Evolutionary conservation across 306 rosid species (phyloP), one percentile per base, ranked within the genome.

Genomic region (Mucuna pruriens): DNA sequence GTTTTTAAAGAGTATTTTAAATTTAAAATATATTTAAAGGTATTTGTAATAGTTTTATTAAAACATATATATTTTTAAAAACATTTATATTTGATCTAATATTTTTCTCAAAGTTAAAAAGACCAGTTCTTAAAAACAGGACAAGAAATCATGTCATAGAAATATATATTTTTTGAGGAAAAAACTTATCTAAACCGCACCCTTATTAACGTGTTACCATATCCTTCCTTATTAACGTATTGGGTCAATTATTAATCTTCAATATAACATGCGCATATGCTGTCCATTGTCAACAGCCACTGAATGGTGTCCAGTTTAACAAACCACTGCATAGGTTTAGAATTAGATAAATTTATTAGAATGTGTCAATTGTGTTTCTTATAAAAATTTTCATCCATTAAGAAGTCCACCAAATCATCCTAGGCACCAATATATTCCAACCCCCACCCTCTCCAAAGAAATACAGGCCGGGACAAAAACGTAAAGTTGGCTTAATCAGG

Each of bases 241-340:
- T 20, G 11, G 38, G 78, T 54, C 52, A 54, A 74, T 40, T 5
- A 39, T 74, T 55, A 34, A 74, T 42, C 11, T 75, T 60, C 9
- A 3, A 40, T 36, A n/a, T 15, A 38, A 39, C 69, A 39, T 75
- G 52, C 34, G 55, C 54, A 34, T 34, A 58, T n/a, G 80, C 57
- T 40, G 40, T 61, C 5, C 5, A 29, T 4, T 17, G 42, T 9
- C 17, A 25, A 25, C 48, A 13, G 15, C n/a, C 39, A 23, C 11
- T 16, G 40, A 29, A 61, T 13, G 38, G 66, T 60, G 26, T 7
- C 19, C 34, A 26, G 66, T 60, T 26, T 60, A 26, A 19, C 38
- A 60, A 15, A 26, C 38, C 38, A 60, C 9, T 60, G 19, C 48
- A 15, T 13, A 2, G 66, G 38, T 60, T 60, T 60, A 60, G 39